Evolutionary conservation across 1,139 yeast species (phyloP), one percentile per base, ranked within the genome.

Genomic region (Candida tetrigidarum): DNA sequence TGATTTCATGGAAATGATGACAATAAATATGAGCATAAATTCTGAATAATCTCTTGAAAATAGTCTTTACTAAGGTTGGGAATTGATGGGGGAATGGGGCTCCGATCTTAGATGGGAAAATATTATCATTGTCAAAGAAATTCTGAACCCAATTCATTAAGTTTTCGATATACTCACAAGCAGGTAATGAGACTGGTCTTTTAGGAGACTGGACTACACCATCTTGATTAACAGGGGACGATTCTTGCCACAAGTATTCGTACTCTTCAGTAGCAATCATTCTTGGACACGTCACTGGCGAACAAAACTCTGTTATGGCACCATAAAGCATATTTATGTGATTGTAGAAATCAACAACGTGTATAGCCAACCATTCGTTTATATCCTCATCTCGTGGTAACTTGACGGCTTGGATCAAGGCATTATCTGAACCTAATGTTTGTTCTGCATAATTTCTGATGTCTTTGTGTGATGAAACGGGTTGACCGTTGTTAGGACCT

Each of bases 1-100:
- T 81, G 46, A 93, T 87, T 63, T 92, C 97, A 63, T 91, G 96
- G 67, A 93, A 93, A 64, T 93, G 99, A 60, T 93, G 98, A 60
- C 99, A 93, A 66, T 93, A 93, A 37, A 93, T 89, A 67, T 93
- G 99, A 2, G 99, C 98, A 62, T 95, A 95, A n/a, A 93, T 91
- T 62, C 99, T 78, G 64, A 92, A 93, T 48, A 93, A 71, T 53
- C 99, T 80, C 66, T 92, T 91, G 71, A 92, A 81, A 40, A 93
- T 89, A 16, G 96, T 92, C 60, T 84, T 86, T 42, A 89, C 89
- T 51, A 90, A 78, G 9, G 80, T 78, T 18, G 84, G 86, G 42
- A 78, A 76, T 60, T 86, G 89, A 52, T 81, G 86, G 14, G 85
- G 81, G 64, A 90, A 90, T 3, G 96, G 93, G 10, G 89, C 95